Base-by-base conservation (phyloP, 257 asterid genomes). In the Knoxia roxburghii region DNA sequence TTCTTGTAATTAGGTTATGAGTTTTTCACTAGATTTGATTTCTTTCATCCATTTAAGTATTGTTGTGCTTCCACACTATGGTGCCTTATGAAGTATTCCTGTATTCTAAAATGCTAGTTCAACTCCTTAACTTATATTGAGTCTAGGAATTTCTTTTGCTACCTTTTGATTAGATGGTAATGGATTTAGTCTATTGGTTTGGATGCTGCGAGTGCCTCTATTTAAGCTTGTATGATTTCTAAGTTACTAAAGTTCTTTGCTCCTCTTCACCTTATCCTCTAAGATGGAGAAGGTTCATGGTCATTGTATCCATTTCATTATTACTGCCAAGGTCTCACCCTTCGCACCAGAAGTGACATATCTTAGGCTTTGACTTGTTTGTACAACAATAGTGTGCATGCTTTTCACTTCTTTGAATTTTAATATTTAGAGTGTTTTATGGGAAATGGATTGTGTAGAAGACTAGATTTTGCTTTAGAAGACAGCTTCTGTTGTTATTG, bases 1-100 rank as follows among this genome's bases (percentile, higher is more conserved):
- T 89, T 69, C 98, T 98, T 24, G 95, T 90, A 8, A 73, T 94
- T 64, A 86, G 83, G 86, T 98, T 94, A 50, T 55, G 84, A n/a
- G 62, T 48, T 57, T 33, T 49, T 48, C 57, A 64, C 55, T 52
- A 39, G 35, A 29, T 15, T 53, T 66, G 65, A 21, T 61, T 46
- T 62, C 57, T n/a, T n/a, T n/a, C n/a, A n/a, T 26, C 51, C 20
- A 40, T 56, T 55, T 21, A 62, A 21, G 9, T 53, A 54, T 41
- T 57, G 41, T 35, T 12, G 8, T 24, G 39, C 23, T 48, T 48
- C 23, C 45, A 59, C 43, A 64, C n/a, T 63, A n/a, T 1, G 8
- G 41, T 59, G 30, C 57, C n/a, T 48, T 62, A 26, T 3, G 17
- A 12, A 32, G 59, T 23, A 29, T 33, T 23, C 50, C 41, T 49